These are phyloP conservation scores for Daldinia loculata DNA, from an alignment of 495 filamentous ascomycete genomes.

Conservation along the genomic window DNA sequence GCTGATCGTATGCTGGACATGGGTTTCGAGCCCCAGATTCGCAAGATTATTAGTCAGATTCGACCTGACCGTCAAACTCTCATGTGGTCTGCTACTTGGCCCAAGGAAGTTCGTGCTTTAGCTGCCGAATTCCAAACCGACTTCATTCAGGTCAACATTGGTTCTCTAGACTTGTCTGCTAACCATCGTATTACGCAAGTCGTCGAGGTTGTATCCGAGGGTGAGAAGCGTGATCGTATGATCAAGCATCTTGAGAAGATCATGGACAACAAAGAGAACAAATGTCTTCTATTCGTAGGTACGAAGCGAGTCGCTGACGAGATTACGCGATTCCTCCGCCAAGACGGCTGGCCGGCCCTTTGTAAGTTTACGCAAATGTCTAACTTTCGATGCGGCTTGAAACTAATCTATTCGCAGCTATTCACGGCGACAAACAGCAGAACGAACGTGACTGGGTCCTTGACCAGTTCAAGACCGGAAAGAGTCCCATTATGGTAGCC, in stretches of 20 bases:
- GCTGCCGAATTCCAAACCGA: slow-evolving; percentile 95
- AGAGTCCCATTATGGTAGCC: slow-evolving; percentile 95
- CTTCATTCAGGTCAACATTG: slow-evolving; percentile 99
- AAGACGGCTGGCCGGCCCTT: slow-evolving; percentile 98
- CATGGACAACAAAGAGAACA: slow-evolving; percentile 95
- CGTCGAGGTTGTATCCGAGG: slow-evolving; percentile 93
- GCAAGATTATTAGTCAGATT: slow-evolving; percentile 97
- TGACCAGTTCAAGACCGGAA: slow-evolving; percentile 98
- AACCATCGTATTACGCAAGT: slow-evolving; percentile 99
- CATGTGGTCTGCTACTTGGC: slow-evolving; percentile 99
- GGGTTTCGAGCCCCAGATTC: slow-evolving; percentile 89
- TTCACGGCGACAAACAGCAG: slow-evolving; percentile 99
- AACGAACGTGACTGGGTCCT: slow-evolving; percentile 99
- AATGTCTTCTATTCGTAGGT: slow-evolving; percentile 94
- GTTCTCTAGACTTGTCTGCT: slow-evolving; percentile 94
- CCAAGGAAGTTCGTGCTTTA: slow-evolving; percentile 96
- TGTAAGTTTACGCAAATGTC: slow-evolving; percentile 67
- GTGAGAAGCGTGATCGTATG: slow-evolving; percentile 98
- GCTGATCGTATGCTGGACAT: slow-evolving; percentile 92
- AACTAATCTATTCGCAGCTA: slow-evolving; percentile 71
- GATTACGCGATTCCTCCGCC: slow-evolving; percentile 97
- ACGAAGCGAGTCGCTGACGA: slow-evolving; percentile 99
- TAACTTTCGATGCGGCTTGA: neutral
- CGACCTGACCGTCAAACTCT: slow-evolving; percentile 98
- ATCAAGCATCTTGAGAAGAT: slow-evolving; percentile 97